Conservation (phyloP, 768 basidiomycete species). For the Sistotremastrum niveocremeum region DNA sequence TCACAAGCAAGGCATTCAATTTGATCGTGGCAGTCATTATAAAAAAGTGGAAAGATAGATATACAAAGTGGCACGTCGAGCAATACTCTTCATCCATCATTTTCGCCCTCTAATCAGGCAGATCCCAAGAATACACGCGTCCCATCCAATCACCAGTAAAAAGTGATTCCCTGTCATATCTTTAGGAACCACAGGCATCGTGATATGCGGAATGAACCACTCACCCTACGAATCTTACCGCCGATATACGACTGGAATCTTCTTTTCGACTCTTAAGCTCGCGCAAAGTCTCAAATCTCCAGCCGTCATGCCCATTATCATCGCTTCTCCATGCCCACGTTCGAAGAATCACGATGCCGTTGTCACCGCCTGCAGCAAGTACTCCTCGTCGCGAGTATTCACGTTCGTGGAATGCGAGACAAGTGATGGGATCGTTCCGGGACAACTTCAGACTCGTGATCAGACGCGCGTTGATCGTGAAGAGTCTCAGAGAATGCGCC, state of each 20-base stretch:
- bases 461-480: conserved; percentile 75
- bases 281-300: conserved; percentile 62
- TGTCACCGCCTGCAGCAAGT: conserved; percentile 66
- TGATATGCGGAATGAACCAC: conserved; percentile 9
- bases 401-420: conserved; percentile 77
- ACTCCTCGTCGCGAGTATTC: conserved; percentile 71
- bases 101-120: conserved; percentile 31
- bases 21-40: too few species aligned
- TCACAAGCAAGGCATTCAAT: too few species aligned
- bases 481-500: conserved; percentile 50
- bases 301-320: conserved; percentile 48
- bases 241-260: conserved; percentile 46
- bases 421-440: conserved; percentile 43
- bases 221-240: conserved; percentile 75
- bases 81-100: background rate
- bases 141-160: conserved; percentile 57
- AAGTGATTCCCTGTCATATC: conserved; percentile 33
- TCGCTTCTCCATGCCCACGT: conserved; percentile 76
- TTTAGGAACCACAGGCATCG: background rate
- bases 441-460: conserved; percentile 60
- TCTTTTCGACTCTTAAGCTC: conserved; percentile 47
- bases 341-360: conserved; percentile 65
- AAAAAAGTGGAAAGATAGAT: too few species aligned
- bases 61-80: too few species aligned
- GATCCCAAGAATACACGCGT: conserved; percentile 40